Percentiles rank a stretch among this genome's conserved stretches.
Conservation (phyloP, 2,329 filamentous ascomycete species). For the Phialophora tarda region DNA sequence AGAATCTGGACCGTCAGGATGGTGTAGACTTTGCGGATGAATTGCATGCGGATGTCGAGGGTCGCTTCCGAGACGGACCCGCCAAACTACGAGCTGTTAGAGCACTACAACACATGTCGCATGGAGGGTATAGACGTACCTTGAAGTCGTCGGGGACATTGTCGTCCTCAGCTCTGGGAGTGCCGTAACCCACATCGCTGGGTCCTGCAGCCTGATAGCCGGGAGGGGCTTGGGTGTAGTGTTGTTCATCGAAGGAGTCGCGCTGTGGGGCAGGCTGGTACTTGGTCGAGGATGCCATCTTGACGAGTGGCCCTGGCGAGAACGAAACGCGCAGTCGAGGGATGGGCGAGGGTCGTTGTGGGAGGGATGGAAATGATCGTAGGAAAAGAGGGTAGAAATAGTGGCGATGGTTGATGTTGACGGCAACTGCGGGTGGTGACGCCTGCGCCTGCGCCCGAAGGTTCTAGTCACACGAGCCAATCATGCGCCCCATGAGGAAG, state of each 20-base stretch:
- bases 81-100: slow-evolving; percentile 68
- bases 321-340: neutral
- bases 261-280: slow-evolving; percentile 83
- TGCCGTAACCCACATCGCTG: slow-evolving; percentile 63
- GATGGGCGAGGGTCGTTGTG: slow-evolving; percentile 1
- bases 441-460: slow-evolving; percentile 24
- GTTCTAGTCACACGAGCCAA: slow-evolving; percentile 27
- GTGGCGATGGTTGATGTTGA: slow-evolving; percentile 17
- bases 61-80: slow-evolving; percentile 92
- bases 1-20: slow-evolving; percentile 96
- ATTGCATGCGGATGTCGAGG: slow-evolving; percentile 94
- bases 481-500: slow-evolving; percentile 10
- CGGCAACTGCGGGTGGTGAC: slow-evolving; percentile 1
- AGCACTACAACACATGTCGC: slow-evolving; percentile 19
- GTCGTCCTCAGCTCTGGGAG: slow-evolving; percentile 74
- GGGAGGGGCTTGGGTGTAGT: slow-evolving; percentile 78
- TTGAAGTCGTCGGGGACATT: slow-evolving; percentile 98
- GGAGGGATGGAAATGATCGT: neutral
- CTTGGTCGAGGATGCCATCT: slow-evolving; percentile 60
- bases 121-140: slow-evolving; percentile 51
- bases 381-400: slow-evolving; percentile 4
- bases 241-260: slow-evolving; percentile 77
- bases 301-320: slow-evolving; percentile 7
- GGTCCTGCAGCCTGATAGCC: slow-evolving; percentile 71
- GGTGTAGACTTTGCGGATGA: slow-evolving; percentile 95